Conservation (phyloP, 257 asterid species). For the Coffea eugenioides region DNA sequence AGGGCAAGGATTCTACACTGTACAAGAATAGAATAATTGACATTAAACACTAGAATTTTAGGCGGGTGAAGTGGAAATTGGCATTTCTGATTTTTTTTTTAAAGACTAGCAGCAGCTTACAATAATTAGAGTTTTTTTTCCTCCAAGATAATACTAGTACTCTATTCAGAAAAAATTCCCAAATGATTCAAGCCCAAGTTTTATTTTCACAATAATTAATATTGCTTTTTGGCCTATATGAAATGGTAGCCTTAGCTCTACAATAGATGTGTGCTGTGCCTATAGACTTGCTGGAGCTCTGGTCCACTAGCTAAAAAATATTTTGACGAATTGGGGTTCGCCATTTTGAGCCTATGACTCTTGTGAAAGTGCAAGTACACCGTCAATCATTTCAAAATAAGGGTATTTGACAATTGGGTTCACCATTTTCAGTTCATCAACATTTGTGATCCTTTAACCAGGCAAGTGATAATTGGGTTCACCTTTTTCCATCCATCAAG, state of each 20-base stretch:
- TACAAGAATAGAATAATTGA: background rate
- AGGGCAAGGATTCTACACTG: background rate
- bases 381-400: too few relatives aligned
- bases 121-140: background rate
- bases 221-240: too few relatives aligned
- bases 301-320: background rate
- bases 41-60: background rate
- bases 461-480: background rate
- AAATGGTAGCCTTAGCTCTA: too few relatives aligned
- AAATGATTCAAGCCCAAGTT: too few relatives aligned
- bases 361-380: too few relatives aligned
- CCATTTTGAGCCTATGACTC: too few relatives aligned
- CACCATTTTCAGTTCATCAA: background rate
- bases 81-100: background rate
- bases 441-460: background rate
- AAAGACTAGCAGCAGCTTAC: background rate
- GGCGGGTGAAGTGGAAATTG: background rate
- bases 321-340: too few relatives aligned
- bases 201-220: too few relatives aligned
- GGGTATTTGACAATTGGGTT: background rate
- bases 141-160: too few relatives aligned
- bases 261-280: background rate
- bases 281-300: background rate
- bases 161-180: too few relatives aligned
- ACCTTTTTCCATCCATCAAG: background rate